Conservation (phyloP, 352 stramenopile genomes). For the Phytophthora cactorum region DNA sequence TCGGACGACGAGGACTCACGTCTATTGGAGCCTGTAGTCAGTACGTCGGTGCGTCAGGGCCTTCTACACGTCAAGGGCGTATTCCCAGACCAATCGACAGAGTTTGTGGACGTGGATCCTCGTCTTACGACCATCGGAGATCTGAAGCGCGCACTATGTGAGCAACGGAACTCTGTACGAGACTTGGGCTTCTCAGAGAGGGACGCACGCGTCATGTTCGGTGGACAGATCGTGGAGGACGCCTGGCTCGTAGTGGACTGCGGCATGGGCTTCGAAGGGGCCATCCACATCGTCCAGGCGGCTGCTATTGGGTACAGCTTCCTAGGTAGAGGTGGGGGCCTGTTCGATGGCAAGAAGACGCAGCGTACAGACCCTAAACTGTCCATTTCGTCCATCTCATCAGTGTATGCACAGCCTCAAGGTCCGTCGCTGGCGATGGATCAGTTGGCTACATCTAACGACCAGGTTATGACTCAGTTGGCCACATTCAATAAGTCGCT, state of each 20-base stretch:
- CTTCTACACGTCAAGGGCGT: conserved; percentile 83
- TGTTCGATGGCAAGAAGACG: conserved; percentile 18
- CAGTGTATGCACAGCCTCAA: conserved; percentile 53
- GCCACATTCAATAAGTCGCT: conserved; percentile 58
- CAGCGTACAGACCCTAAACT: conserved; percentile 49
- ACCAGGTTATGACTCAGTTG: conserved; percentile 49
- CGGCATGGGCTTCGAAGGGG: conserved; percentile 71
- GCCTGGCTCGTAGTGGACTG: conserved; percentile 87
- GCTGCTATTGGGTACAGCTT: conserved; percentile 21
- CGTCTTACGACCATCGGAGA: conserved; percentile 75
- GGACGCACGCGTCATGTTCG: conserved; percentile 78
- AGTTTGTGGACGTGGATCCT: conserved; percentile 83
- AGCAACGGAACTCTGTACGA: conserved; percentile 47
- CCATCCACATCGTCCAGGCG: conserved; percentile 72
- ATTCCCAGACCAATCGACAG: conserved; percentile 82
- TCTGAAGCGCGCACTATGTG: conserved; percentile 68
- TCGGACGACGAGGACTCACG: conserved; percentile 18
- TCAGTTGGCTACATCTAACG: conserved; percentile 24
- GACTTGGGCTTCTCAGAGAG: conserved; percentile 52
- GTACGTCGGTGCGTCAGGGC: conserved; percentile 55
- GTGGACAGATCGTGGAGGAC: conserved; percentile 74
- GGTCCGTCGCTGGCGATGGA: conserved; percentile 16
- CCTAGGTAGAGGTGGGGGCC: background rate
- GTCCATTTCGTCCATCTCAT: conserved; percentile 78
- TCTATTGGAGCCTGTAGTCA: conserved; percentile 48